These are phyloP conservation scores for Panicum miliaceum DNA, from an alignment of 176 grass and related monocot genomes.

Conservation along the genomic window DNA sequence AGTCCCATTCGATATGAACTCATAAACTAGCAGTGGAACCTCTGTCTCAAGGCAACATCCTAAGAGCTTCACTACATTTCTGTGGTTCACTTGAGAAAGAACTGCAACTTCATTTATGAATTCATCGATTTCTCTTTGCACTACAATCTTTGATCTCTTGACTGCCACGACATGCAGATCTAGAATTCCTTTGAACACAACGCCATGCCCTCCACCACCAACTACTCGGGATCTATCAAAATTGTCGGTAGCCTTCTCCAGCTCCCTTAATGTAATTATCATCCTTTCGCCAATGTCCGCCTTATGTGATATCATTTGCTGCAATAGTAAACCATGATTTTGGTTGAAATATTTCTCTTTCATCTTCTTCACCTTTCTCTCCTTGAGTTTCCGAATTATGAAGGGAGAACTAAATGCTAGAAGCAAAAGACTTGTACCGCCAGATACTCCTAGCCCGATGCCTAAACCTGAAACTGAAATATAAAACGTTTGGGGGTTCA, in stretches of 20 bases:
- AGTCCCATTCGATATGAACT: constrained; percentile 56
- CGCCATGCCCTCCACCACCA: constrained; percentile 42
- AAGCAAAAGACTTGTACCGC: constrained; percentile 28
- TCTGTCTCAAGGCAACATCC: constrained; percentile 60
- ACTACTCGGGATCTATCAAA: constrained; percentile 26
- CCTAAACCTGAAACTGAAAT: no score
- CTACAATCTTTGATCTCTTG: constrained; percentile 51
- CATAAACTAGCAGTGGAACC: constrained; percentile 49
- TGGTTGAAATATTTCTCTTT: background rate
- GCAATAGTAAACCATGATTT: background rate
- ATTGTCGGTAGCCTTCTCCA: background rate
- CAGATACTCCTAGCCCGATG: constrained; percentile 23
- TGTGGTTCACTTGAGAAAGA: constrained; percentile 48
- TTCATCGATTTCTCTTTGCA: constrained; percentile 48
- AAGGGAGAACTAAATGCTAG: constrained; percentile 2
- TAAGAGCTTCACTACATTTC: constrained; percentile 50
- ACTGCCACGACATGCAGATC: constrained; percentile 47
- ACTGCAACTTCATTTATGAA: constrained; percentile 55
- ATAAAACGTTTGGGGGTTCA: no score
- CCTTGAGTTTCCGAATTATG: background rate
- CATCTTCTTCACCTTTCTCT: background rate
- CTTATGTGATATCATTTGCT: background rate
- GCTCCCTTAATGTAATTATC: no score
- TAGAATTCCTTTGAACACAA: constrained; percentile 9
- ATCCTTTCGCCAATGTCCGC: no score